These are phyloP conservation scores for Starmerella stigmatis DNA, from an alignment of 805 yeast species.

Conservation along the genomic window DNA sequence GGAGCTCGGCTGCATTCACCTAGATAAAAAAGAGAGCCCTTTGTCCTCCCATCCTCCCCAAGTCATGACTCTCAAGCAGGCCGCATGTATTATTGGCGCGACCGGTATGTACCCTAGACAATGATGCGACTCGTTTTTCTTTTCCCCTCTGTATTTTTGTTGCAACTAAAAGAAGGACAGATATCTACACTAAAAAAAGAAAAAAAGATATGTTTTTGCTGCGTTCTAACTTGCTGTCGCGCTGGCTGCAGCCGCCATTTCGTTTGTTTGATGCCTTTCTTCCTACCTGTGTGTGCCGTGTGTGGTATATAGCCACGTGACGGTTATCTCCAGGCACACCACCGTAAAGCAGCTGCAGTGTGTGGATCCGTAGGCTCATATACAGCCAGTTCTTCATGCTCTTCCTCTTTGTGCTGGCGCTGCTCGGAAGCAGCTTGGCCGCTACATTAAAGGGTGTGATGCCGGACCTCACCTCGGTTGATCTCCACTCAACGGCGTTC, in stretches of 20 bases:
- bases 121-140: too few relatives aligned
- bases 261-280: too few relatives aligned
- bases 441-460: conserved; percentile 12
- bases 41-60: too few relatives aligned
- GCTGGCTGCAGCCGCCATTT: too few relatives aligned
- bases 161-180: neutral
- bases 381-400: too few relatives aligned
- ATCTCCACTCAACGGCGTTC: conserved; percentile 7
- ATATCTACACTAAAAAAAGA: neutral
- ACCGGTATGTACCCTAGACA: conserved; percentile 5
- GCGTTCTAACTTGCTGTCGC: too few relatives aligned
- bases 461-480: conserved; percentile 1
- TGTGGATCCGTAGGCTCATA: too few relatives aligned
- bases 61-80: neutral
- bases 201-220: too few relatives aligned
- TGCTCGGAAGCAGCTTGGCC: conserved; percentile 5
- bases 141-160: neutral
- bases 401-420: neutral
- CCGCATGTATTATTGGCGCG: neutral
- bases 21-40: neutral
- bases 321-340: too few relatives aligned
- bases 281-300: too few relatives aligned
- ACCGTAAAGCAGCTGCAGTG: too few relatives aligned
- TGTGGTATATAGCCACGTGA: too few relatives aligned
- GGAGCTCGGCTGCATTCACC: conserved; percentile 48